A percentile compares a stretch with the other conserved stretches of the same genome.
These are phyloP conservation scores for Taphrina communis DNA, from an alignment of 1,139 yeast species.

Conservation along the genomic window DNA sequence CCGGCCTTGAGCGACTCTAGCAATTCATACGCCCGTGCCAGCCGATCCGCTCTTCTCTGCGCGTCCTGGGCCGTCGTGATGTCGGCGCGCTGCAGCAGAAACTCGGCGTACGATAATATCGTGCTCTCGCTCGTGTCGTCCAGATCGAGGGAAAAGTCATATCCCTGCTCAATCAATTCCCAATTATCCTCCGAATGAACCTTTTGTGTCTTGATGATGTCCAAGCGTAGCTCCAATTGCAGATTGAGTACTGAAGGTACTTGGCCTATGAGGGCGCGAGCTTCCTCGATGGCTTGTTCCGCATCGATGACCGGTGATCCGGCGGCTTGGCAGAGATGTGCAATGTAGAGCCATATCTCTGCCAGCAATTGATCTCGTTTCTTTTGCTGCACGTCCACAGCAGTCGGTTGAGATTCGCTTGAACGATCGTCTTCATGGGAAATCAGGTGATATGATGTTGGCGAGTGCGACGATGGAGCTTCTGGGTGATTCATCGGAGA, in stretches of 20 bases:
- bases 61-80: neutral
- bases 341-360: conserved; percentile 23
- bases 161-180: conserved; percentile 10
- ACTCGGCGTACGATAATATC: conserved; percentile 12
- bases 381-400: neutral
- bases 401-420: conserved; percentile 12
- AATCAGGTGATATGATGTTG: neutral
- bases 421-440: neutral
- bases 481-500: conserved; percentile 18
- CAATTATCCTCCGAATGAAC: conserved; percentile 3
- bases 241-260: neutral
- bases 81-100: neutral
- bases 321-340: neutral
- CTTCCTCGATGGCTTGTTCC: conserved; percentile 21
- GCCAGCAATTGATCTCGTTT: conserved; percentile 14
- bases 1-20: conserved; percentile 11
- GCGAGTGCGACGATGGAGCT: neutral
- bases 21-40: conserved; percentile 27
- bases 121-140: conserved; percentile 12
- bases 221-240: neutral
- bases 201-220: neutral
- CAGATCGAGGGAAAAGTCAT: conserved; percentile 5
- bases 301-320: conserved; percentile 5
- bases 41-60: neutral
- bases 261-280: conserved; percentile 12